These are phyloP conservation scores for Calonectria leucothoes DNA, from an alignment of 2,329 filamentous ascomycete species.

Conservation along the genomic window DNA sequence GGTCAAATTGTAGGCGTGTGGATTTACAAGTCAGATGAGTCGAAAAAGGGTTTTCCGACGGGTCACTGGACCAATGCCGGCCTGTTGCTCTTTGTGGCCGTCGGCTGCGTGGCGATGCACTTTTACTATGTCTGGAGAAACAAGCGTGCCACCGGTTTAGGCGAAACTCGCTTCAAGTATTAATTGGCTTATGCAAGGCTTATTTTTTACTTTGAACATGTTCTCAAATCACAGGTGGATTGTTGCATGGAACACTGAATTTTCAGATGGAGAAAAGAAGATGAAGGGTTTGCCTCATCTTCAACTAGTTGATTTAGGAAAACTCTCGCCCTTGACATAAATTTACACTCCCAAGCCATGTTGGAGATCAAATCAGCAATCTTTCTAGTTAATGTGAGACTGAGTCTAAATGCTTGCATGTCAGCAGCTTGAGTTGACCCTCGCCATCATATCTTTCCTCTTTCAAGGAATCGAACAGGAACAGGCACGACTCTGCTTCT, in stretches of 20 bases:
- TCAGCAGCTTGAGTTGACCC: neutral
- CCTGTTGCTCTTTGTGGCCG: slow-evolving; percentile 67
- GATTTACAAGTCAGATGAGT: slow-evolving; percentile 76
- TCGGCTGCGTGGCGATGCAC: slow-evolving; percentile 63
- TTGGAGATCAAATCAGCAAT: neutral
- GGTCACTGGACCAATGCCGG: slow-evolving; percentile 75
- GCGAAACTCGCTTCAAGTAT: slow-evolving; percentile 35
- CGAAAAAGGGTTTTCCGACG: slow-evolving; percentile 70
- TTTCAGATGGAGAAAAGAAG: neutral
- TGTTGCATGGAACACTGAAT: neutral
- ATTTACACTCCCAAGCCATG: neutral
- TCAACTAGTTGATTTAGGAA: neutral
- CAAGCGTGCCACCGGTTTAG: slow-evolving; percentile 31
- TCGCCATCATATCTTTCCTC: slow-evolving; percentile 1
- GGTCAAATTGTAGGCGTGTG: slow-evolving; percentile 78
- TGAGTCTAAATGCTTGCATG: neutral
- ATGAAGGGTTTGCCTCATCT: neutral
- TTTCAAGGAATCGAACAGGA: neutral
- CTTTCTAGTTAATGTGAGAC: neutral
- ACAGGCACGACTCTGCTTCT: neutral
- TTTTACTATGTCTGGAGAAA: slow-evolving; percentile 64
- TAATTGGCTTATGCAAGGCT: neutral
- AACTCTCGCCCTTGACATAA: too few relatives aligned
- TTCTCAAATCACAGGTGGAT: neutral
- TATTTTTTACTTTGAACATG: neutral